Evolutionary conservation across 2,329 filamentous ascomycete genomes (phyloP), one percentile per base, ranked within the genome.

Genomic region (Fusarium paranaense): DNA sequence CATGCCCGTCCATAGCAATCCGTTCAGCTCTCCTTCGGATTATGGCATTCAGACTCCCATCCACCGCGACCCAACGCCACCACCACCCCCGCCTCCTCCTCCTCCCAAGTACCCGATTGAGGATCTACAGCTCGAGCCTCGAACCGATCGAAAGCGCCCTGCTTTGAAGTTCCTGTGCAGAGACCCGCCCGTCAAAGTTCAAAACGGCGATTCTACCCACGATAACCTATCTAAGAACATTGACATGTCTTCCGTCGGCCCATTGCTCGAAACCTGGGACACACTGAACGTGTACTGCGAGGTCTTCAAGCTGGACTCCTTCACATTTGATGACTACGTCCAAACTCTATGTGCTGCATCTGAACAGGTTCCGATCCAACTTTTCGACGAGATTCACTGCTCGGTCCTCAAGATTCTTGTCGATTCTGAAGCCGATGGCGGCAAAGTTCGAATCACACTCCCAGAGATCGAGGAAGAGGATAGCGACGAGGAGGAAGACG

Each of bases 231-330:
- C 76, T 14, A 71, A 79, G 18, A 90, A 91, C 42, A 91, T 98
- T 63, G 85, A 92, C 22, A 97, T 96, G 90, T 91, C 93, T 77
- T 96, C 95, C 5, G 90, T 98, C n/a, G 95, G 95, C 0, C 89
- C 91, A 3, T 85, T 98, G 18, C 85, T 99, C 27, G 96, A 98
- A 83, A 94, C 94, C 0, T 99, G 97, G 97, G 95, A 98, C 78
- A 98, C 95, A 0, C 87, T 99, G 37, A 99, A 98, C 78, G 96
- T 99, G n/a, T 98, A 98, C 80, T 97, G 95, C 80, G 95, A 98
- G 79, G 93, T 98, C 20, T 97, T 97, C 80, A 91, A 94, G 79
- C 88, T 99, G 30, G 97, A 99, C 82, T 98, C 96, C 0, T 99
- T 99, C 80, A 98, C 96, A 0, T 97, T 98, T 78, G 97, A 99